Base-by-base conservation (phyloP, 1,284 basidiomycete species). In the Sanghuangporus sanghuang region DNA sequence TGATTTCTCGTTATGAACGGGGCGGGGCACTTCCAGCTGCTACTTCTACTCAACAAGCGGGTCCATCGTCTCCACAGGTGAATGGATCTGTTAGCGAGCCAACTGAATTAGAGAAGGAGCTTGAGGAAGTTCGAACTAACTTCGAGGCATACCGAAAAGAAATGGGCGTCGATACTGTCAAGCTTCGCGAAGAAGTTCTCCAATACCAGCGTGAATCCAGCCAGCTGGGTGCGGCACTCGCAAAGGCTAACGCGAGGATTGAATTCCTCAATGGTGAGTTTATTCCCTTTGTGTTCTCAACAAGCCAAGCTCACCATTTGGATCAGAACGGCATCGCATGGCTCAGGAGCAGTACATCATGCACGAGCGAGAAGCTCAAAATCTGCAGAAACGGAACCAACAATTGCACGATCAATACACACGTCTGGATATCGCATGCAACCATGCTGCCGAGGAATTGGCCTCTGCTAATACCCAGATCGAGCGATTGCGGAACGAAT, bases 401-500 rank as follows among this genome's bases (percentile, higher is more conserved):
- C 82, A 88, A 58, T 77, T 92, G 5, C 83, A 83, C 62, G 87
- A 87, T 65, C 86, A 89, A 67, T 82, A 85, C 78, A 81, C 82
- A 14, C 82, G 83, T 50, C 75, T 83, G 62, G 89, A 89, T 68
- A 86, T 88, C 68, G 86, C 86, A 67, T 86, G 80, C 67, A 80
- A 79, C 67, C 80, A 86, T 59, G 78, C 85, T 54, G 77, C 84
- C 9, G 87, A 91, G 61, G 88, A 92, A 59, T 74, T 91, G 11
- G 74, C 83, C 44, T 74, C 79, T 21, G 79, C 85, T 2, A 85
- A 83, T 64, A 77, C 79, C 39, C 78, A 80, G 12, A 74, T 88
- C 35, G 92, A 95, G 64, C 86, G 90, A 64, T 77, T 93, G 44
- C 85, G 92, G 6, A 93, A 91, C 68, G 95, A 97, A 71, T 85